Percentiles rank a stretch among this genome's conserved stretches.
These are phyloP conservation scores for Entomophthora muscae DNA, from an alignment of 371 early-diverging fungal genomes.

Conservation along the genomic window DNA sequence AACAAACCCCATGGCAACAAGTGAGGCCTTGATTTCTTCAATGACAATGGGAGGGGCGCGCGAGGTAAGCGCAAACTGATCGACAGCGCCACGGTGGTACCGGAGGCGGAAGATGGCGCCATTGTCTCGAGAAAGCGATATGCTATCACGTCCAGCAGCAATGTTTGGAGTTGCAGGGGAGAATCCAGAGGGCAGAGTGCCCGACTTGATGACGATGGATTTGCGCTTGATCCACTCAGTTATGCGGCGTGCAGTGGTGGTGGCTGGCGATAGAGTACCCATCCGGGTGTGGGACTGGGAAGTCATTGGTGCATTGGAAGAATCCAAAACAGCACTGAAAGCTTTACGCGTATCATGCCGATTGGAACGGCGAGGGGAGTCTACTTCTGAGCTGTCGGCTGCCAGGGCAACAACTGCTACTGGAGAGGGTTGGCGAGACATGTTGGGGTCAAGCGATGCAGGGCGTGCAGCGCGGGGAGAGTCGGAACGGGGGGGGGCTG, in stretches of 20 bases:
- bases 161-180: background rate
- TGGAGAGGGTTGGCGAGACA: background rate
- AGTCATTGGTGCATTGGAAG: background rate
- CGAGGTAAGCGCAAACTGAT: constrained; percentile 53
- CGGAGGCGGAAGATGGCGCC: constrained; percentile 33
- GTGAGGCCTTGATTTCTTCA: constrained; percentile 37
- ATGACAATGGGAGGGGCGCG: constrained; percentile 50
- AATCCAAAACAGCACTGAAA: constrained; percentile 7
- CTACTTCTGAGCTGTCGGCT: background rate
- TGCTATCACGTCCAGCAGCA: background rate
- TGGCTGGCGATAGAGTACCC: background rate
- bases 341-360: constrained; percentile 6
- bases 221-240: constrained; percentile 6
- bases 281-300: background rate
- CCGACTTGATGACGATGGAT: background rate
- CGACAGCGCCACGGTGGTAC: constrained; percentile 60
- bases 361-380: background rate
- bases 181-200: background rate
- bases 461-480: background rate
- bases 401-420: constrained; percentile 1
- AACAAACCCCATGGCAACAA: constrained; percentile 46
- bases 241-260: constrained; percentile 3
- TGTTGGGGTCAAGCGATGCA: background rate
- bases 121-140: background rate
- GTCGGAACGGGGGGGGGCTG: background rate